Conservation (phyloP, 2,329 filamentous ascomycete genomes). For the Trichophyton verrucosum region DNA sequence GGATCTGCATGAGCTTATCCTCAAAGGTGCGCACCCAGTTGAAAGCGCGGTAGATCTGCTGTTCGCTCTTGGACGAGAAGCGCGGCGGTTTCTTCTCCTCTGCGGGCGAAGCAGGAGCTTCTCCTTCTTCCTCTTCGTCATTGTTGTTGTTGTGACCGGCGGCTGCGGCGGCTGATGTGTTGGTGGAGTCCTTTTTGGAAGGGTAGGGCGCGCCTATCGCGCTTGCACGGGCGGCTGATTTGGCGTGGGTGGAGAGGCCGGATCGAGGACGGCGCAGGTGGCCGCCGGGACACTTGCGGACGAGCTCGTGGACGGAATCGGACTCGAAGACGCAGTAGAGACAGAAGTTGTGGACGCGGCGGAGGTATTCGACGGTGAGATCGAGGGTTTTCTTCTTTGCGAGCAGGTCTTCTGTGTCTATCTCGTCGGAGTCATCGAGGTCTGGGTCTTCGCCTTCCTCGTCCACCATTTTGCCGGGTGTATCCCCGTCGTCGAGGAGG, state of each 20-base stretch:
- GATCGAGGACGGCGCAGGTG: constrained; percentile 83
- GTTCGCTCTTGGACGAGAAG: constrained; percentile 63
- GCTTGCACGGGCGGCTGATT: constrained; percentile 73
- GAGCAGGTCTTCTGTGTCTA: constrained; percentile 78
- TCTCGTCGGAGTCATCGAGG: constrained; percentile 54
- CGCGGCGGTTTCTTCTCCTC: constrained; percentile 61
- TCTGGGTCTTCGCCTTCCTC: constrained; percentile 64
- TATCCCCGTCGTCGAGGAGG: constrained; percentile 39
- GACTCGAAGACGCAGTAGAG: constrained; percentile 99
- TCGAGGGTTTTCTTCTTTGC: constrained; percentile 96
- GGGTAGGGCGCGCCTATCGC: constrained; percentile 74
- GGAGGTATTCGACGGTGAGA: constrained; percentile 87
- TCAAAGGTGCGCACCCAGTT: constrained; percentile 99
- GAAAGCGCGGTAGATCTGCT: constrained; percentile 85
- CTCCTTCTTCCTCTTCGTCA: constrained; percentile 46
- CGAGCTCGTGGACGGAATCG: constrained; percentile 91
- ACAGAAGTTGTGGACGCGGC: constrained; percentile 95
- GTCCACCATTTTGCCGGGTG: constrained; percentile 43
- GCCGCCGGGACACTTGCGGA: constrained; percentile 91
- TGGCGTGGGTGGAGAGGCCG: constrained; percentile 70
- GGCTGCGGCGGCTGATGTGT: constrained; percentile 21
- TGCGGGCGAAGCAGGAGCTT: constrained; percentile 46
- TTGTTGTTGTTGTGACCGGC: constrained; percentile 22
- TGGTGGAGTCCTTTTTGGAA: constrained; percentile 52
- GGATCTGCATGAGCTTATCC: constrained; percentile 83